A percentile compares a stretch with the other conserved stretches of the same genome.
These are phyloP conservation scores for Acanthamoeba castellanii DNA, from an alignment of 208 protist species.

Conservation along the genomic window DNA sequence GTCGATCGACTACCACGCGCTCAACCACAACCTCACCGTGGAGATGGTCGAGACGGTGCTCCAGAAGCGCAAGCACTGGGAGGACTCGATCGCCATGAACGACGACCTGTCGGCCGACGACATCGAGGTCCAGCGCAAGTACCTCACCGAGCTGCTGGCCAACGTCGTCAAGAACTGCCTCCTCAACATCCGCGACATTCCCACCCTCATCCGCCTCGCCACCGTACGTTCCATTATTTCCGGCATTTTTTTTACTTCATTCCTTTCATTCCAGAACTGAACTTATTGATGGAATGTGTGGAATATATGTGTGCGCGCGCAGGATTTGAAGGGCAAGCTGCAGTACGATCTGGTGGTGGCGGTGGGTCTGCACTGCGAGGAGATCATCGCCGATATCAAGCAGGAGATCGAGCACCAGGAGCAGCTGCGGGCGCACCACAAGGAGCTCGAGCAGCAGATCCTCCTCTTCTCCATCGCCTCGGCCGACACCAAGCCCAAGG, in stretches of 20 bases:
- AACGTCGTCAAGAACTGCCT: constrained; percentile 70
- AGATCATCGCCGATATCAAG: constrained; percentile 66
- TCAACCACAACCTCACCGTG: background rate
- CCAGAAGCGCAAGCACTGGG: constrained; percentile 29
- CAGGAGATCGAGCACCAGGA: constrained; percentile 76
- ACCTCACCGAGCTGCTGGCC: constrained; percentile 20
- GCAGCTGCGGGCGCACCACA: constrained; percentile 26
- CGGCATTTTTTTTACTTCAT: too few species aligned
- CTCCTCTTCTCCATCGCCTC: constrained; percentile 51
- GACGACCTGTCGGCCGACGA: background rate
- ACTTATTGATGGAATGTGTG: too few species aligned
- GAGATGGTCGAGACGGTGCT: constrained; percentile 20
- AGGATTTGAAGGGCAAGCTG: constrained; percentile 33
- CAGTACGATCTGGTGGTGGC: constrained; percentile 74
- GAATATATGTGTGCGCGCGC: too few species aligned
- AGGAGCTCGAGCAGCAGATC: constrained; percentile 65
- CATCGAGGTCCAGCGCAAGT: background rate
- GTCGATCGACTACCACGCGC: background rate
- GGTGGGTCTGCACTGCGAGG: constrained; percentile 71
- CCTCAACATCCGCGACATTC: constrained; percentile 11
- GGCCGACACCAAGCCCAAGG: constrained; percentile 11
- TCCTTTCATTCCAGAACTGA: too few species aligned
- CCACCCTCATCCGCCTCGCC: constrained; percentile 44
- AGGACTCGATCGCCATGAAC: background rate
- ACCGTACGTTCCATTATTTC: too few species aligned